phyloP scores from a whole-genome alignment of 371 early-diverging fungal genomes.

The Mucor piriformis region DNA sequence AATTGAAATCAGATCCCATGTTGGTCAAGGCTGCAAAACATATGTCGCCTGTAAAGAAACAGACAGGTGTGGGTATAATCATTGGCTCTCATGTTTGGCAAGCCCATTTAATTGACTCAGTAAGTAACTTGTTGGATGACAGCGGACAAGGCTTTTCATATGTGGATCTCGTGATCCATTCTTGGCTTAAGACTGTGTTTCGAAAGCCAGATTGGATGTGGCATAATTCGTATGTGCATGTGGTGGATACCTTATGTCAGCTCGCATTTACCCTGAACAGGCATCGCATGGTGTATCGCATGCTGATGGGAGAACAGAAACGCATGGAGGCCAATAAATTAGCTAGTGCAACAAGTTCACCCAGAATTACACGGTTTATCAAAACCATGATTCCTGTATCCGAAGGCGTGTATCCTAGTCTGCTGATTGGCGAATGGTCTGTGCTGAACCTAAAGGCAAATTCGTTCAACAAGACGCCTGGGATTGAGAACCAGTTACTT shows the following conservation, averaged over 20 bases:
- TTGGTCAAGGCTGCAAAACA: constrained; percentile 29
- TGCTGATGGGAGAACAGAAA: constrained; percentile 38
- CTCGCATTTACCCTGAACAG: constrained; percentile 30
- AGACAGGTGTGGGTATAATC: constrained; percentile 32
- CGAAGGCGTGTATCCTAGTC: constrained; percentile 48
- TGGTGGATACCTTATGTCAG: constrained; percentile 42
- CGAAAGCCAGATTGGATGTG: constrained; percentile 48
- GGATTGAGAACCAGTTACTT: constrained; percentile 42
- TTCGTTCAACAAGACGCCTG: constrained; percentile 51
- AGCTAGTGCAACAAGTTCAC: constrained; percentile 19
- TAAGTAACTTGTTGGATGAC: constrained; percentile 30
- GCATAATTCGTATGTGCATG: constrained; percentile 27
- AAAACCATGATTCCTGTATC: constrained; percentile 33
- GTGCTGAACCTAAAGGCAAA: constrained; percentile 48
- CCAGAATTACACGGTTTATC: constrained; percentile 27
- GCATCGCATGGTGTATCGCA: constrained; percentile 24
- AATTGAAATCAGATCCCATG: constrained; percentile 51
- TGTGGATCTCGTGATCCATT: constrained; percentile 46
- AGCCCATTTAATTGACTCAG: constrained; percentile 41
- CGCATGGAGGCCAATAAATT: constrained; percentile 22
- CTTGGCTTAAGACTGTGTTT: constrained; percentile 46
- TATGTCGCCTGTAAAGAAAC: not conserved
- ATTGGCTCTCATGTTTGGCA: constrained; percentile 45
- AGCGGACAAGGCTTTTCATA: constrained; percentile 49
- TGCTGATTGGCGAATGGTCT: constrained; percentile 62